These are phyloP conservation scores for Colletotrichum magnum DNA, from an alignment of 2,329 filamentous ascomycete genomes.

Conservation along the genomic window DNA sequence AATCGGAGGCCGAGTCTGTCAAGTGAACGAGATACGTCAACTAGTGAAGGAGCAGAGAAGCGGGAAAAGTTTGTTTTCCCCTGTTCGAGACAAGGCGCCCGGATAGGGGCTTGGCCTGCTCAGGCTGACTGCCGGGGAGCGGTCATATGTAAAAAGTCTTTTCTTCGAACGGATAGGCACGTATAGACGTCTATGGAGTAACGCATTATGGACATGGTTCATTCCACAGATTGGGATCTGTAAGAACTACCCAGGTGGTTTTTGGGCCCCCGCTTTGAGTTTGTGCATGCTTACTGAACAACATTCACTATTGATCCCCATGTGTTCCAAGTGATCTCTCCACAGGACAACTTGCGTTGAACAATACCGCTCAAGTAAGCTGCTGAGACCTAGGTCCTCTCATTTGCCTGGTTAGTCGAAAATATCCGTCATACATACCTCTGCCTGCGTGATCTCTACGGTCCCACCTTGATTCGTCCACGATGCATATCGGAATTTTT, in stretches of 20 bases:
- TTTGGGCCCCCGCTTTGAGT: background rate
- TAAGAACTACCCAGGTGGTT: background rate
- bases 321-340: no score
- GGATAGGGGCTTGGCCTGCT: constrained; percentile 34
- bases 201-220: constrained; percentile 41
- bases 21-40: background rate
- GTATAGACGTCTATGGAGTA: constrained; percentile 41
- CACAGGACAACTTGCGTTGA: no score
- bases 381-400: no score
- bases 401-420: no score
- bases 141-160: constrained; percentile 42
- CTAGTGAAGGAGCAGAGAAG: background rate
- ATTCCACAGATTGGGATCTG: background rate
- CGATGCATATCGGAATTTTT: background rate
- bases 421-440: no score
- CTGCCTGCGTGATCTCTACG: no score
- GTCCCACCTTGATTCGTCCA: no score
- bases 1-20: background rate
- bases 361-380: no score
- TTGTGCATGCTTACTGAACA: no score
- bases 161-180: constrained; percentile 31
- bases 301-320: no score
- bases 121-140: constrained; percentile 31
- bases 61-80: constrained; percentile 14
- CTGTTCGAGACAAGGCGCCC: constrained; percentile 14